phyloP scores from a whole-genome alignment of 768 basidiomycete species.

The Lactifluus pinguis region DNA sequence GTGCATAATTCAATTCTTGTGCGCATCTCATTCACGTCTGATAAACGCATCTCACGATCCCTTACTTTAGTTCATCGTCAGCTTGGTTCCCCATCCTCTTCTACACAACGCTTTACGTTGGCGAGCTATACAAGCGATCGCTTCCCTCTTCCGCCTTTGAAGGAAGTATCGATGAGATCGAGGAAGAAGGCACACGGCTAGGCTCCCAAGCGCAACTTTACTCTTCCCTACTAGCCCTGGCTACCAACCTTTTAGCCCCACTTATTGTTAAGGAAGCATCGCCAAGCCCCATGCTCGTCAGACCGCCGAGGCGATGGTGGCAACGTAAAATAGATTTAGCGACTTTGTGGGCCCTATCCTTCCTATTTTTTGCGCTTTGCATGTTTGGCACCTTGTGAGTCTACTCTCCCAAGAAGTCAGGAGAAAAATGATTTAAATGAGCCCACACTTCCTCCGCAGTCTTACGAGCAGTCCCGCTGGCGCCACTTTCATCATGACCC shows the following conservation, averaged over 20 bases:
- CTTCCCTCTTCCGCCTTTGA: constrained; percentile 24
- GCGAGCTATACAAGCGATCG: constrained; percentile 67
- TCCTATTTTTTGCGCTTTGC: constrained; percentile 60
- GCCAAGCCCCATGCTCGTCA: neutral
- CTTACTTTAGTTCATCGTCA: constrained; percentile 54
- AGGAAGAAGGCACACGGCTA: constrained; percentile 68
- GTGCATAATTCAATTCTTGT: constrained; percentile 82
- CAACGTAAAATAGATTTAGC: constrained; percentile 46
- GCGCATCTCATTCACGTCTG: neutral
- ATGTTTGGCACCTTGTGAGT: constrained; percentile 84
- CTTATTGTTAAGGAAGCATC: constrained; percentile 34
- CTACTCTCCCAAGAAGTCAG: neutral
- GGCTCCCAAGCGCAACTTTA: constrained; percentile 81
- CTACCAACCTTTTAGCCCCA: constrained; percentile 63
- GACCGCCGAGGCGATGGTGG: constrained; percentile 12
- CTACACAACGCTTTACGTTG: constrained; percentile 81
- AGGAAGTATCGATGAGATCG: constrained; percentile 29
- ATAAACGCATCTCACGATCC: neutral
- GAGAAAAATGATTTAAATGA: neutral
- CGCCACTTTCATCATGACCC: constrained; percentile 64
- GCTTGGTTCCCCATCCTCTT: constrained; percentile 92
- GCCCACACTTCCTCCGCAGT: constrained; percentile 31
- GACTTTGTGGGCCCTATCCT: constrained; percentile 70
- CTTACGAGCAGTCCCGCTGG: constrained; percentile 61
- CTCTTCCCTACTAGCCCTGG: constrained; percentile 60